Evolutionary conservation across 257 asterid genomes (phyloP), one percentile per base, ranked within the genome.

Genomic region (Linderniella brevidens): DNA sequence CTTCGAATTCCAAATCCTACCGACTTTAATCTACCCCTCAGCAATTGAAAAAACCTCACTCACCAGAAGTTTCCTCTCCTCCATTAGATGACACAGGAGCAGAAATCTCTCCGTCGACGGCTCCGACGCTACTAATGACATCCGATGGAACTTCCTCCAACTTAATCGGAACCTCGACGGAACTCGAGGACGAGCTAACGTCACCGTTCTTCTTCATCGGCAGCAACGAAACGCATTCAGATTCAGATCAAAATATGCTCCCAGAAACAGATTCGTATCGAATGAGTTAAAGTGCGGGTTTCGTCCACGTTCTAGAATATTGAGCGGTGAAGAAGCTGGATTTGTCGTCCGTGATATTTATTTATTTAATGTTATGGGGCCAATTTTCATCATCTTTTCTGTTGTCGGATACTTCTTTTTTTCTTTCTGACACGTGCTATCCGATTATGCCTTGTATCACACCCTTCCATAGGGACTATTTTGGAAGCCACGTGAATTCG

Each of bases 1-100:
- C 55, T 55, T 56, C 55, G 50, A 49, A 18, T 48, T 18, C 63
- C 18, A 9, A 52, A 45, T 42, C 45, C 43, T 37, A 55, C 61
- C 40, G 53, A 25, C 32, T 48, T 58, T 15, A 46, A 51, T 10
- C 20, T 37, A 56, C 52, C 20, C 46, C 48, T 61, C 41, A 32
- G 37, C 41, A 49, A 55, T 19, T 17, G 0, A 19, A 13, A 67
- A 60, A 19, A 50, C 53, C 32, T 29, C 49, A 60, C 74, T 59
- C 56, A 82, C 97, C 94, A 48, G 79, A 64, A 63, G 79, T 37
- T 49, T 29, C 58, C 36, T 57, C 62, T 13, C 59, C 62, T 49
- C 52, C 61, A 18, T 53, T 61, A 25, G 51, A 77, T 79, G 64
- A 73, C 71, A 19, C 74, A 46, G 56, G 65, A 45, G 50, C 70